phyloP scores from a whole-genome alignment of 2,329 filamentous ascomycete genomes.

The Xylariaceae sp. region DNA sequence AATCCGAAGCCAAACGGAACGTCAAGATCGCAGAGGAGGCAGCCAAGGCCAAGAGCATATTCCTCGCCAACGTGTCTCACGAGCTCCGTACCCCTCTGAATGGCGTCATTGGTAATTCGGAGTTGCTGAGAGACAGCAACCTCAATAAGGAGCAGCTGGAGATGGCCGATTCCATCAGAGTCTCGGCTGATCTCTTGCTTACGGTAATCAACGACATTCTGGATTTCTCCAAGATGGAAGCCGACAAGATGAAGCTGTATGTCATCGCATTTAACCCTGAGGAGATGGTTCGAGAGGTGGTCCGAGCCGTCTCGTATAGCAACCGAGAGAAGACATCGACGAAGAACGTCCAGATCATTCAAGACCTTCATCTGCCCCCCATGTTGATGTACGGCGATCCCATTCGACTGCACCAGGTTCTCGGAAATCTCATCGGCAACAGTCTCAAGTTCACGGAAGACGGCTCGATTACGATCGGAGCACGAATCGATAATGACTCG shows the following conservation, averaged over 20 bases:
- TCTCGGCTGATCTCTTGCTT: constrained; percentile 77
- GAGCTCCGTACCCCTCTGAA: constrained; percentile 78
- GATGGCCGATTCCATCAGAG: constrained; percentile 79
- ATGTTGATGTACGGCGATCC: constrained; percentile 64
- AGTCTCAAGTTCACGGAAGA: constrained; percentile 89
- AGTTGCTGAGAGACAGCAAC: constrained; percentile 69
- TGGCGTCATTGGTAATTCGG: constrained; percentile 82
- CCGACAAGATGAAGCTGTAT: constrained; percentile 77
- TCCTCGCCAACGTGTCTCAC: constrained; percentile 72
- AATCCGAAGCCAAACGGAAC: constrained; percentile 68
- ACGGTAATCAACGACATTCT: constrained; percentile 95
- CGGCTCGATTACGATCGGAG: constrained; percentile 77
- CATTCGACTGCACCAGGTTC: constrained; percentile 58
- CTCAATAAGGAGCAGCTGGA: constrained; percentile 72
- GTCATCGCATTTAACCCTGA: constrained; percentile 60
- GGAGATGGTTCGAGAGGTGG: constrained; percentile 60
- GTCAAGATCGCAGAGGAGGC: constrained; percentile 78
- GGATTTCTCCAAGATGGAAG: constrained; percentile 91
- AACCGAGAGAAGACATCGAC: constrained; percentile 56
- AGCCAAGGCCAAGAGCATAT: constrained; percentile 75
- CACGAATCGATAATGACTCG: constrained; percentile 64
- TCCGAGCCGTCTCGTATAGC: constrained; percentile 58
- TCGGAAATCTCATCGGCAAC: constrained; percentile 83
- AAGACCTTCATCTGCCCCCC: constrained; percentile 67
- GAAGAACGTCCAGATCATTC: constrained; percentile 55